Percentiles rank a stretch among this genome's conserved stretches.
Evolutionary conservation across 805 yeast species (phyloP).

Genomic region (Candida manassasensis): DNA sequence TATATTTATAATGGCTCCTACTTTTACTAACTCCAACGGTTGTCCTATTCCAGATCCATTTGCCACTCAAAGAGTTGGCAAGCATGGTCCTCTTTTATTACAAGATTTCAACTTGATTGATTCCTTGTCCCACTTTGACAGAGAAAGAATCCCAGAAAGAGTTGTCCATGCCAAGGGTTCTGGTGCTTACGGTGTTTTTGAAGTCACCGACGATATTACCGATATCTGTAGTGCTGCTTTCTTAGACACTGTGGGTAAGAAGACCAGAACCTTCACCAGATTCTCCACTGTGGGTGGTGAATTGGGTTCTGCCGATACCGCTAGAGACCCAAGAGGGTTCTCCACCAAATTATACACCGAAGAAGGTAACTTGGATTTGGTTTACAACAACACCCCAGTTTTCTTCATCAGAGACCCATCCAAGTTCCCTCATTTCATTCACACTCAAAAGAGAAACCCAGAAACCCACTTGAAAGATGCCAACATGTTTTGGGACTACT

Average conservation of each 20-base stretch:
- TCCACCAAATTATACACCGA: slow-evolving; percentile 77
- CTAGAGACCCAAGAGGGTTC: slow-evolving; percentile 86
- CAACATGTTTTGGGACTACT: slow-evolving; percentile 81
- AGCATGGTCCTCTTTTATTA: slow-evolving; percentile 72
- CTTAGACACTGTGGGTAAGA: slow-evolving; percentile 72
- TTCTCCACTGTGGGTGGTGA: slow-evolving; percentile 90
- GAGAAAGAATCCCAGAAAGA: slow-evolving; percentile 89
- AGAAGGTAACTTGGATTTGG: slow-evolving; percentile 82
- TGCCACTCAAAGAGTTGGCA: slow-evolving; percentile 70
- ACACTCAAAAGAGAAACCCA: slow-evolving; percentile 85
- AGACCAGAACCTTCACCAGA: slow-evolving; percentile 67
- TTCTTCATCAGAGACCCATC: slow-evolving; percentile 82
- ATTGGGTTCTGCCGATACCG: slow-evolving; percentile 74
- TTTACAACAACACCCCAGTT: slow-evolving; percentile 81
- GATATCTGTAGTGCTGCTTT: slow-evolving; percentile 69
- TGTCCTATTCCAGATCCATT: slow-evolving; percentile 73
- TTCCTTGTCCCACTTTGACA: slow-evolving; percentile 78
- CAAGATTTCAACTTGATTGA: slow-evolving; percentile 82
- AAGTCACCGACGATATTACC: slow-evolving; percentile 79
- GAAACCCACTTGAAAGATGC: slow-evolving; percentile 76
- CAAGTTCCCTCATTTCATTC: slow-evolving; percentile 84
- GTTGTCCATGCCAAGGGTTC: slow-evolving; percentile 94
- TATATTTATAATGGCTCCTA: slow-evolving; percentile 44
- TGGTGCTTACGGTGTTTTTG: slow-evolving; percentile 85
- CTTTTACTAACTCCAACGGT: slow-evolving; percentile 69